Base-by-base conservation (phyloP, 495 filamentous ascomycete species). In the Endocarpon pusillum region DNA sequence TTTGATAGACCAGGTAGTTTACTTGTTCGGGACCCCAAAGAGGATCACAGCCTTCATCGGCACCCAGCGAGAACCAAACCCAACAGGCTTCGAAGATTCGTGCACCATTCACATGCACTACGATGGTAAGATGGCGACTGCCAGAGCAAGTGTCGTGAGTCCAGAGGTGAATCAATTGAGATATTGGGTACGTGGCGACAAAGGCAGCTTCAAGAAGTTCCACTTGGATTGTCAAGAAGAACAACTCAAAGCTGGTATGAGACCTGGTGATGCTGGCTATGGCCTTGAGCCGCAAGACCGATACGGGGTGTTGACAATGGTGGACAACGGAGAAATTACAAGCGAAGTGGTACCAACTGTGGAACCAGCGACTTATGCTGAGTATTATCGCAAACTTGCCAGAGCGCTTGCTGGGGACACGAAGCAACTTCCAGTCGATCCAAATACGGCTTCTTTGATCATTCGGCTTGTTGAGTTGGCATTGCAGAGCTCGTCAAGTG, bases 151-250 rank as follows among this genome's bases (percentile, higher is more conserved):
- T 14, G 71, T 81, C n/a, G 59, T 79, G 14, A 79, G 73, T 39
- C 66, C 69, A 9, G 79, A 86, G 56, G 60, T 54, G 20, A 61
- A 68, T 42, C 83, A 93, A 54, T 49, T 80, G 41, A 55, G 81
- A 35, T 92, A 75, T 59, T 82, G 81, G 73, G 69, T 92, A 5
- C 59, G 84, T 15, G 84, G 84, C 11, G 72, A 73, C 3, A 74
- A 81, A 49, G 84, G 77, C 1, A 82, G 75, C 44, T 93, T 74
- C 49, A 77, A 72, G 56, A 92, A 91, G 63, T 71, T 55, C 46
- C 70, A 79, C 38, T 54, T 89, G 0, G 84, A 92, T 55, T 57
- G 71, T 20, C 84, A 93, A 55, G 84, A 93, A 53, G 75, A 79
- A 26, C 79, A 86, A 43, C 61, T 91, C 25, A 75, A 73, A 52